phyloP scores from a whole-genome alignment of 352 stramenopile genomes.

The Phytophthora pisi region DNA sequence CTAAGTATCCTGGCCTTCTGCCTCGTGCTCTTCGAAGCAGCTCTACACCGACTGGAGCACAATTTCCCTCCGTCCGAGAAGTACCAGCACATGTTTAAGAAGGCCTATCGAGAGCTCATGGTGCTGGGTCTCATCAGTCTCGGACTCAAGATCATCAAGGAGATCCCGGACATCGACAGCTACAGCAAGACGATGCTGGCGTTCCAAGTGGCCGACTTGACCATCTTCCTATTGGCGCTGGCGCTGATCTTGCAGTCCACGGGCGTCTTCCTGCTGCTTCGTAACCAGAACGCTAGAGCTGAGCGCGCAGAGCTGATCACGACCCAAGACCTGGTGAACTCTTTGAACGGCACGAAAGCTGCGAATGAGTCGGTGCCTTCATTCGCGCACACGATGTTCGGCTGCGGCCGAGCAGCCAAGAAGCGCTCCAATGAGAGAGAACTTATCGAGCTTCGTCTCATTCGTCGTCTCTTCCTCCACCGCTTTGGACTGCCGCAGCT shows the following conservation, averaged over 20 bases:
- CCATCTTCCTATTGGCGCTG: constrained; percentile 56
- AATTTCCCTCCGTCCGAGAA: constrained; percentile 53
- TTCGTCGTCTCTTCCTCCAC: constrained; percentile 51
- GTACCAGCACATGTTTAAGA: constrained; percentile 72
- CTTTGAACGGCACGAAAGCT: constrained; percentile 5
- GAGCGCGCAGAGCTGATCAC: constrained; percentile 49
- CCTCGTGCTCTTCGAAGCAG: constrained; percentile 51
- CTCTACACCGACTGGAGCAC: constrained; percentile 53
- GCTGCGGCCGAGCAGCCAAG: constrained; percentile 19
- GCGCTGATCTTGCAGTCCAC: constrained; percentile 52
- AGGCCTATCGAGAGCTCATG: constrained; percentile 65
- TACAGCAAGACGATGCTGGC: constrained; percentile 45
- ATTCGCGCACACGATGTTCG: constrained; percentile 13
- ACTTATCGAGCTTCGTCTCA: constrained; percentile 38
- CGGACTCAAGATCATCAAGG: constrained; percentile 53
- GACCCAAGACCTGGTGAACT: constrained; percentile 38
- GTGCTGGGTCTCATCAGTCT: constrained; percentile 59
- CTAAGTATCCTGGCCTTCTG: constrained; percentile 53
- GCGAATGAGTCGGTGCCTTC: constrained; percentile 1
- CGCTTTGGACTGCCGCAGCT: constrained; percentile 48
- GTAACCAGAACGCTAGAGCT: constrained; percentile 40
- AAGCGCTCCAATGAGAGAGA: constrained; percentile 19
- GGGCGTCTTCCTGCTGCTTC: constrained; percentile 46
- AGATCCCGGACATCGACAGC: constrained; percentile 34
- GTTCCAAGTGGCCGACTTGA: constrained; percentile 58